Evolutionary conservation across 257 asterid genomes (phyloP).

Genomic region (Misopates orontium): DNA sequence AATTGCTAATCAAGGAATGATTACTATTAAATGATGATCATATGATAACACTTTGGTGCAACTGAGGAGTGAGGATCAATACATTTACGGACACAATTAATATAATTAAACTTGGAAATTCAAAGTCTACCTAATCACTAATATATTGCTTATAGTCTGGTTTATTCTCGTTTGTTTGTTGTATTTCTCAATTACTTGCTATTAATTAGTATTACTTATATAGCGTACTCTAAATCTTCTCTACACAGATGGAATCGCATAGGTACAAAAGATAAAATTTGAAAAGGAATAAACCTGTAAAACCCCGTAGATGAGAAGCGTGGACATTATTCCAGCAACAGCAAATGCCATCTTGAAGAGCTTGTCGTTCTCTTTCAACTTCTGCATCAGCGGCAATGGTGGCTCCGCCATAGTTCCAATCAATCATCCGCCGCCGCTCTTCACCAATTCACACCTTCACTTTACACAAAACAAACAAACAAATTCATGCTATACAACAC

Average conservation of each 20-base stretch:
- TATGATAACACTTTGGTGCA: too few relatives aligned
- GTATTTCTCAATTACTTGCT: too few relatives aligned
- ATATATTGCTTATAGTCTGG: too few relatives aligned
- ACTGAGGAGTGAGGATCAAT: too few relatives aligned
- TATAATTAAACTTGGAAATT: too few relatives aligned
- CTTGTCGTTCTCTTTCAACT: slow-evolving; percentile 59
- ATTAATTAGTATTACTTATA: too few relatives aligned
- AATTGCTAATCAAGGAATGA: too few relatives aligned
- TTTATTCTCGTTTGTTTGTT: too few relatives aligned
- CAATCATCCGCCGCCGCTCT: slow-evolving; percentile 52
- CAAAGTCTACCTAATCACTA: too few relatives aligned
- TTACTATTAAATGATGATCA: too few relatives aligned
- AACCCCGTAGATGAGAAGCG: slow-evolving; percentile 83
- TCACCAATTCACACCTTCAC: slow-evolving; percentile 12
- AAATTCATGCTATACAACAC: slow-evolving; percentile 1
- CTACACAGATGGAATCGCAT: neutral
- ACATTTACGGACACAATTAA: too few relatives aligned
- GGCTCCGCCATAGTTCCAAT: slow-evolving; percentile 60
- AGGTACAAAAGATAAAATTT: neutral
- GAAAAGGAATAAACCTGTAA: slow-evolving; percentile 59
- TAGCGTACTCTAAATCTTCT: neutral
- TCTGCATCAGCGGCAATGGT: slow-evolving; percentile 39
- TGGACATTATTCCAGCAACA: slow-evolving; percentile 85
- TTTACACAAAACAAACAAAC: neutral
- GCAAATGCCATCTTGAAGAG: slow-evolving; percentile 68